Percentiles rank a stretch among this genome's conserved stretches.
Evolutionary conservation across 495 filamentous ascomycete genomes (phyloP).

Genomic region (Diplogelasinospora grovesii): DNA sequence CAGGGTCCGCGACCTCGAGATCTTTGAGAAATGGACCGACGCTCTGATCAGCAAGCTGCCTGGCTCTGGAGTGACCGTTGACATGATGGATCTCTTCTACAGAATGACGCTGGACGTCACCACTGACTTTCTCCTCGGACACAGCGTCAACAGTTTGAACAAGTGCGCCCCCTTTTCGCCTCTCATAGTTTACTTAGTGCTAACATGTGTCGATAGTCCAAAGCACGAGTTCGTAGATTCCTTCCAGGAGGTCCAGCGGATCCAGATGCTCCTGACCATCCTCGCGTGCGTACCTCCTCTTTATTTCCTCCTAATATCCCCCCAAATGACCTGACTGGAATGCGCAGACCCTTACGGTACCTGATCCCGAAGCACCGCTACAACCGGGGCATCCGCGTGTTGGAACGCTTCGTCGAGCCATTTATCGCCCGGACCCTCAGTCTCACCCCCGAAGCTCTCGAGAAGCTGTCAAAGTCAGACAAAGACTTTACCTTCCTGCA

Average conservation of each 20-base stretch:
- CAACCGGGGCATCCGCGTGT: constrained; percentile 31
- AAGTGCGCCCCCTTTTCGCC: constrained; percentile 21
- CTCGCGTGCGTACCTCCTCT: constrained; percentile 24
- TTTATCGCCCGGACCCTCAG: constrained; percentile 47
- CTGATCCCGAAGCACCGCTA: constrained; percentile 40
- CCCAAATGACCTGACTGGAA: not conserved
- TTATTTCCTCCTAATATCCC: constrained; percentile 2
- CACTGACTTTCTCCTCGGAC: constrained; percentile 53
- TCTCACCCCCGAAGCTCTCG: constrained; percentile 43
- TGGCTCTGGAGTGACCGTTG: constrained; percentile 33
- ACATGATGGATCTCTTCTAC: constrained; percentile 49
- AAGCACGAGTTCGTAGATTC: constrained; percentile 44
- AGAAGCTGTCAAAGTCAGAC: constrained; percentile 38
- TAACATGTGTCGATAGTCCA: constrained; percentile 27
- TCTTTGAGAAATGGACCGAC: constrained; percentile 45
- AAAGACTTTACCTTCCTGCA: constrained; percentile 42
- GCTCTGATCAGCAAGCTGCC: constrained; percentile 36
- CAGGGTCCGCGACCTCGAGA: constrained; percentile 36
- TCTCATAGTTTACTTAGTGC: not conserved
- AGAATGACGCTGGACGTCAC: constrained; percentile 52
- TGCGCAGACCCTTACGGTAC: constrained; percentile 36
- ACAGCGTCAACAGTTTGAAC: constrained; percentile 44
- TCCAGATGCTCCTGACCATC: constrained; percentile 40
- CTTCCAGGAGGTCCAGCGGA: constrained; percentile 47
- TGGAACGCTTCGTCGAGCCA: constrained; percentile 46